Evolutionary conservation across 805 yeast genomes (phyloP).

Genomic region (Metschnikowia vanudenii): DNA sequence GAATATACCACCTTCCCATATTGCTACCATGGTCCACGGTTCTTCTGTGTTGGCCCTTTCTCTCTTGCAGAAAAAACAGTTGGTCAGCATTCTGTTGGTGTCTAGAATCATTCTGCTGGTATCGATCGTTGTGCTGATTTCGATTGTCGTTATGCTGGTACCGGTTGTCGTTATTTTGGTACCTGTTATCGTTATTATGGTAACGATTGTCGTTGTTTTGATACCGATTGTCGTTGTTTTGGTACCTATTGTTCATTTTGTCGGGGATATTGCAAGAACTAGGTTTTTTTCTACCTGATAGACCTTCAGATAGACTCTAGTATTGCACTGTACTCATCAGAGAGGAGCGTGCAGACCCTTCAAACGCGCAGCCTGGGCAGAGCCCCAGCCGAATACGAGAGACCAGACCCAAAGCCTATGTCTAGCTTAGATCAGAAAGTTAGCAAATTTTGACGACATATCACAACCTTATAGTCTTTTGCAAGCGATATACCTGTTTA

Average conservation of each 20-base stretch:
- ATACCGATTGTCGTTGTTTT: slow-evolving; percentile 1
- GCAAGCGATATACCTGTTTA: too few species aligned
- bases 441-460: too few species aligned
- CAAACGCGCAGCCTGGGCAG: neutral
- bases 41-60: slow-evolving; percentile 56
- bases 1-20: slow-evolving; percentile 59
- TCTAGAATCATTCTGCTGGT: slow-evolving; percentile 10
- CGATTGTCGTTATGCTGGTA: slow-evolving; percentile 3
- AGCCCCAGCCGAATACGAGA: neutral
- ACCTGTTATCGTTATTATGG: slow-evolving; percentile 2
- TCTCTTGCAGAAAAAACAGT: slow-evolving; percentile 47
- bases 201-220: slow-evolving; percentile 2
- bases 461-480: too few species aligned
- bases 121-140: slow-evolving; percentile 4
- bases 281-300: too few species aligned
- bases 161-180: slow-evolving; percentile 5
- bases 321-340: neutral
- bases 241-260: too few species aligned
- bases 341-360: neutral
- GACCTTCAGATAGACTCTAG: neutral
- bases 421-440: too few species aligned
- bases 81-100: slow-evolving; percentile 40
- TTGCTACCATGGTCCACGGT: slow-evolving; percentile 78
- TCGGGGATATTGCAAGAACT: too few species aligned
- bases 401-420: too few species aligned